These are phyloP conservation scores for Aulographum hederae DNA, from an alignment of 2,329 filamentous ascomycete species.

Conservation along the genomic window DNA sequence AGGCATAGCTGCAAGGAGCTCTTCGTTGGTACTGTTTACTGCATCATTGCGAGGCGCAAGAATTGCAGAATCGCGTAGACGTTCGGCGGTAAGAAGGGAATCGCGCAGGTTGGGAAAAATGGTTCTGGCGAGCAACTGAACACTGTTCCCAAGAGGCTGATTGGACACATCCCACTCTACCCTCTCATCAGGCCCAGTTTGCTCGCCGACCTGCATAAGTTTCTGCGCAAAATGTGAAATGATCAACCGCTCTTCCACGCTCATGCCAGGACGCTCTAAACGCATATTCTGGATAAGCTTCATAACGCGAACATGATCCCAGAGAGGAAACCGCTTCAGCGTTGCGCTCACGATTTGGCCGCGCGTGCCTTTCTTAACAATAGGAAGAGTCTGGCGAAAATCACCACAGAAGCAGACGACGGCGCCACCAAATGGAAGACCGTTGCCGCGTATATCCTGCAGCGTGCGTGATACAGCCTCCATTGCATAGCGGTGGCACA, in stretches of 20 bases:
- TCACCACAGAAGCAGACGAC: slow-evolving; percentile 2
- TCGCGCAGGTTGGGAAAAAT: slow-evolving; percentile 1
- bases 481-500: slow-evolving; percentile 1
- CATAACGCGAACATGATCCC: background rate
- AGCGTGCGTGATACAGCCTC: slow-evolving; percentile 1
- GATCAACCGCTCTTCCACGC: background rate
- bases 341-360: slow-evolving; percentile 2
- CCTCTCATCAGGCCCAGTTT: background rate
- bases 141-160: background rate
- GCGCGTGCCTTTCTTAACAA: slow-evolving; percentile 1
- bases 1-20: slow-evolving; percentile 1
- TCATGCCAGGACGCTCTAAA: slow-evolving; percentile 1
- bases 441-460: background rate
- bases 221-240: background rate
- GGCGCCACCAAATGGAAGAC: background rate
- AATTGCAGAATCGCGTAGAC: slow-evolving; percentile 1
- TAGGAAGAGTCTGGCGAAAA: slow-evolving; percentile 1
- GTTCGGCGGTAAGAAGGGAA: background rate
- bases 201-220: slow-evolving; percentile 1
- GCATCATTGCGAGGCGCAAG: slow-evolving; percentile 2
- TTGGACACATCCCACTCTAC: background rate
- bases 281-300: slow-evolving; percentile 2
- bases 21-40: slow-evolving; percentile 1
- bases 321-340: slow-evolving; percentile 1
- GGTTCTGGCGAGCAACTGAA: background rate